Percentiles rank a stretch among this genome's conserved stretches.
Evolutionary conservation across 768 basidiomycete genomes (phyloP).

Genomic region (Suillus paluster): DNA sequence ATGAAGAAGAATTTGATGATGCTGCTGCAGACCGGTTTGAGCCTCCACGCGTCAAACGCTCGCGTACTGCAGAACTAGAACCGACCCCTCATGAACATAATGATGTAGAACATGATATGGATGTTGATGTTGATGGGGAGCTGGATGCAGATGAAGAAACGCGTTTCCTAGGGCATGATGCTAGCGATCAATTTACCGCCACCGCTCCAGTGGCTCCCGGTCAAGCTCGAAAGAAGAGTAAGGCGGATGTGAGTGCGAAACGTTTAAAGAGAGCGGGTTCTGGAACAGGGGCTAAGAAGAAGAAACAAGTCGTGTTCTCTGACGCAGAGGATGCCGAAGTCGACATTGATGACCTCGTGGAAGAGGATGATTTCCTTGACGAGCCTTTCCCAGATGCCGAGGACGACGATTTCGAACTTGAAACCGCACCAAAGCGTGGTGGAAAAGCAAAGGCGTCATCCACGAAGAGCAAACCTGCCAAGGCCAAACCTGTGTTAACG

Average conservation of each 20-base stretch:
- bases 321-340: conserved; percentile 34
- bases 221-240: conserved; percentile 14
- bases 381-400: conserved; percentile 29
- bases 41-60: conserved; percentile 26
- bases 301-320: conserved; percentile 26
- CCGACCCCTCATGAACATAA: conserved; percentile 31
- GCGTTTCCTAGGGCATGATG: conserved; percentile 26
- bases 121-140: conserved; percentile 46
- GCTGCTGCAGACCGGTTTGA: conserved; percentile 64
- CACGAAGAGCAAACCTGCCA: conserved; percentile 33
- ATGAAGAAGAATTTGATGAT: conserved; percentile 36
- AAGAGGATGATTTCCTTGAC: conserved; percentile 28
- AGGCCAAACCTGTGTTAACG: conserved; percentile 18
- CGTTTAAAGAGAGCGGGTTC: conserved; percentile 22
- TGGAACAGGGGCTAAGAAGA: conserved; percentile 23
- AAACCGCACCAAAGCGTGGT: conserved; percentile 25
- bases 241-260: conserved; percentile 14
- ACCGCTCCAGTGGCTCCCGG: conserved; percentile 2
- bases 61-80: conserved; percentile 33
- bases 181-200: background rate
- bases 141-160: conserved; percentile 32
- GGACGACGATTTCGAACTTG: conserved; percentile 32
- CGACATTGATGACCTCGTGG: conserved; percentile 27
- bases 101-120: conserved; percentile 48
- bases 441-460: conserved; percentile 24